Conservation (phyloP, 148 eudicot genomes). For the Rhododendron henanense region DNA sequence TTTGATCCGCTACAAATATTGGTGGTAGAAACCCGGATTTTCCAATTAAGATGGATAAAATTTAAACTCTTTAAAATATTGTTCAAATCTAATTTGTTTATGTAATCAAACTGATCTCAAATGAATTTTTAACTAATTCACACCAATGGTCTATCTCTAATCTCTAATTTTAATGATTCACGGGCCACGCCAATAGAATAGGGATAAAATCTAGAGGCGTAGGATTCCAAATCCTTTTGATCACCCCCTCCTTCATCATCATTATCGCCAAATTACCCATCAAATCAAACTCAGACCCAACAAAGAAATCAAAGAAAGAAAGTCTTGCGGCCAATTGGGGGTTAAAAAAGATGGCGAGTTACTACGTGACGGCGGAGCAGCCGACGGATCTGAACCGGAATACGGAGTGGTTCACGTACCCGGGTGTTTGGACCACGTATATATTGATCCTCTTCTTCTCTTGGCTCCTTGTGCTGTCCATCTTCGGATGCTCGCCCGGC, state of each 20-base stretch:
- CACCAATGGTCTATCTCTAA: too few relatives aligned
- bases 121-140: too few relatives aligned
- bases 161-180: neutral
- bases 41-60: too few relatives aligned
- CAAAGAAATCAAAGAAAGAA: neutral
- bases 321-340: neutral
- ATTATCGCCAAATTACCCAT: neutral
- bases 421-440: conserved; percentile 86
- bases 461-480: conserved; percentile 72
- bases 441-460: conserved; percentile 69
- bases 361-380: conserved; percentile 69
- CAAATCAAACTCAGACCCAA: neutral
- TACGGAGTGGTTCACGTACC: conserved; percentile 89
- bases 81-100: too few relatives aligned
- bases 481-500: conserved; percentile 70
- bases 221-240: neutral
- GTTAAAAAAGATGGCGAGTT: conserved; percentile 52
- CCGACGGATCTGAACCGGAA: conserved; percentile 81
- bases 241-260: neutral
- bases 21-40: too few relatives aligned
- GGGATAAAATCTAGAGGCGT: neutral
- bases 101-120: too few relatives aligned
- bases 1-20: too few relatives aligned
- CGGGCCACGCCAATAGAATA: neutral
- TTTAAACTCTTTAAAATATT: too few relatives aligned